Percentiles rank a stretch among this genome's conserved stretches.
Evolutionary conservation across 2,329 filamentous ascomycete genomes (phyloP).

Genomic region (Rugonectria rugulosa): DNA sequence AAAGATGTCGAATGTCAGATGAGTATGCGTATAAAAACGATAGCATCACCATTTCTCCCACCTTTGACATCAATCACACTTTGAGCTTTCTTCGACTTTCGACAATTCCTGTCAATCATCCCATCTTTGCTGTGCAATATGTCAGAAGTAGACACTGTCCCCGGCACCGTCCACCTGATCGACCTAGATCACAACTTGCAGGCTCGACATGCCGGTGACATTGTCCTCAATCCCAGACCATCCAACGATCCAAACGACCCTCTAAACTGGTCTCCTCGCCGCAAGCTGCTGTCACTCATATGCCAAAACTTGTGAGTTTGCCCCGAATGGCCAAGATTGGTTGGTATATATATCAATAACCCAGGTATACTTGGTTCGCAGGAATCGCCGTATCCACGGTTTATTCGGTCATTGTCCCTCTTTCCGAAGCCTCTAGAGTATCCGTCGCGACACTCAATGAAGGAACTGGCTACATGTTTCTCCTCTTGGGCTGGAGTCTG

Average conservation of each 20-base stretch:
- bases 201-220: constrained; percentile 48
- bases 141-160: neutral
- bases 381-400: constrained; percentile 51
- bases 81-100: too few species aligned
- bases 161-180: too few species aligned
- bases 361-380: constrained; percentile 49
- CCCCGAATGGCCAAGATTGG: too few species aligned
- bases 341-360: too few species aligned
- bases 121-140: too few species aligned
- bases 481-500: constrained; percentile 54
- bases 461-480: constrained; percentile 51
- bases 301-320: constrained; percentile 44
- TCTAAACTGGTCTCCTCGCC: constrained; percentile 54
- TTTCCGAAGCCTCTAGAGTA: constrained; percentile 43
- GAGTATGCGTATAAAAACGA: too few species aligned
- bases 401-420: constrained; percentile 49
- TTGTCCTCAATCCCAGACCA: constrained; percentile 60
- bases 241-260: constrained; percentile 61
- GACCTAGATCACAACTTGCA: too few species aligned
- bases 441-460: constrained; percentile 47
- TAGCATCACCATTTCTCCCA: too few species aligned
- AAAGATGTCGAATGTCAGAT: too few species aligned
- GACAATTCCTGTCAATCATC: too few species aligned
- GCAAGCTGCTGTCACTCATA: constrained; percentile 38
- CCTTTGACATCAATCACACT: too few species aligned